Conservation (phyloP, 169 alveolate species). For the Toxoplasma gondii region DNA sequence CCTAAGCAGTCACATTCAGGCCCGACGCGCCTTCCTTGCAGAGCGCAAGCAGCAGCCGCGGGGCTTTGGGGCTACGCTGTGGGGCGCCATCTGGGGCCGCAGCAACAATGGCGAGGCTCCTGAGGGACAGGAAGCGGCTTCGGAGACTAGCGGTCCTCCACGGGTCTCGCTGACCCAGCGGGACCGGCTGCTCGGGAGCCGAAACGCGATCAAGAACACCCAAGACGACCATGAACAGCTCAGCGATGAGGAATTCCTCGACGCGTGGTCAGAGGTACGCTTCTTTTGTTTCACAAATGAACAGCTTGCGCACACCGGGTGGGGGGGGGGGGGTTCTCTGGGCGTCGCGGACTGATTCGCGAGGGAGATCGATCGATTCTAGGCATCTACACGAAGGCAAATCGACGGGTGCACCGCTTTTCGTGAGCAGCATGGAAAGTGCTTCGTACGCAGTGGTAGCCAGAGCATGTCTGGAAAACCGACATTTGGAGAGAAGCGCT, state of each 20-base stretch:
- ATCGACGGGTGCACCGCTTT: too few species aligned
- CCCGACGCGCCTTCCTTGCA: neutral
- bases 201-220: neutral
- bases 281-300: neutral
- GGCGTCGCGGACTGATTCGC: too few species aligned
- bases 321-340: too few species aligned
- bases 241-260: slow-evolving; percentile 14
- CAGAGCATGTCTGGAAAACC: too few species aligned
- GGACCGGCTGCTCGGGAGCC: neutral
- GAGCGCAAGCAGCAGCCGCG: neutral
- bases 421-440: too few species aligned
- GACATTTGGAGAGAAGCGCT: too few species aligned
- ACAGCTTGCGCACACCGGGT: too few species aligned
- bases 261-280: slow-evolving; percentile 3
- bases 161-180: neutral
- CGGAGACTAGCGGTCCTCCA: neutral
- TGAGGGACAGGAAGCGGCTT: neutral
- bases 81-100: slow-evolving; percentile 24
- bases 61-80: neutral
- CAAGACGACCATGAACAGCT: neutral
- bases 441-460: too few species aligned
- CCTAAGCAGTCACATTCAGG: slow-evolving; percentile 37
- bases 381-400: too few species aligned
- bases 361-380: too few species aligned
- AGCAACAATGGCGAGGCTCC: neutral